Percentiles rank a stretch among this genome's conserved stretches.
These are phyloP conservation scores for Trichoderma sp. DNA, from an alignment of 2,329 filamentous ascomycete species.

Conservation along the genomic window DNA sequence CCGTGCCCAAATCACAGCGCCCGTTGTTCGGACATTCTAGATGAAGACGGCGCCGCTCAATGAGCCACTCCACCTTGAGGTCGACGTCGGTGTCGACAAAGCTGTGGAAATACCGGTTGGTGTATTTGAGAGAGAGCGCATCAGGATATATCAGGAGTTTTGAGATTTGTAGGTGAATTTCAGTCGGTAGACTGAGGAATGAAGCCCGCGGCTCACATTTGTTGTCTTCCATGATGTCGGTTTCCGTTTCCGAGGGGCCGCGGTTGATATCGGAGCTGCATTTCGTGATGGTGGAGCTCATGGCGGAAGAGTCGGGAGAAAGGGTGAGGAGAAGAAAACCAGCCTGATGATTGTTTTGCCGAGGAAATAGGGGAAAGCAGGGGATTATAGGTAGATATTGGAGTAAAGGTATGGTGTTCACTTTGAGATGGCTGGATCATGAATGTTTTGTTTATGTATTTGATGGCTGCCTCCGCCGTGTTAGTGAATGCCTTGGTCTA, in stretches of 20 bases:
- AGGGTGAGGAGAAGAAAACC: neutral
- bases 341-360: neutral
- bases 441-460: neutral
- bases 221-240: neutral
- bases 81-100: slow-evolving; percentile 64
- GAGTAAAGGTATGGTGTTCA: neutral
- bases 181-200: slow-evolving; percentile 57
- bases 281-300: neutral
- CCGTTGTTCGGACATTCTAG: slow-evolving; percentile 63
- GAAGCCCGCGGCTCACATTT: neutral
- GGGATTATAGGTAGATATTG: neutral
- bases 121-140: slow-evolving; percentile 68
- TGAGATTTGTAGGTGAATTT: slow-evolving; percentile 65
- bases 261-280: neutral
- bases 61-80: slow-evolving; percentile 67
- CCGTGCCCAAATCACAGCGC: slow-evolving; percentile 57
- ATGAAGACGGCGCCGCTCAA: slow-evolving; percentile 60
- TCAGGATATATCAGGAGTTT: slow-evolving; percentile 65
- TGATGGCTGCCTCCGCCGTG: neutral
- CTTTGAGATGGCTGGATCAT: neutral
- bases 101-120: slow-evolving; percentile 59
- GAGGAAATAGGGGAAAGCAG: neutral
- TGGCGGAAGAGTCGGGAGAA: neutral
- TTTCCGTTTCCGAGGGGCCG: slow-evolving; percentile 6
- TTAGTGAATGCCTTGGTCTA: neutral